Conservation (phyloP, 2,329 filamentous ascomycete species). For the Neofusicoccum sp. region DNA sequence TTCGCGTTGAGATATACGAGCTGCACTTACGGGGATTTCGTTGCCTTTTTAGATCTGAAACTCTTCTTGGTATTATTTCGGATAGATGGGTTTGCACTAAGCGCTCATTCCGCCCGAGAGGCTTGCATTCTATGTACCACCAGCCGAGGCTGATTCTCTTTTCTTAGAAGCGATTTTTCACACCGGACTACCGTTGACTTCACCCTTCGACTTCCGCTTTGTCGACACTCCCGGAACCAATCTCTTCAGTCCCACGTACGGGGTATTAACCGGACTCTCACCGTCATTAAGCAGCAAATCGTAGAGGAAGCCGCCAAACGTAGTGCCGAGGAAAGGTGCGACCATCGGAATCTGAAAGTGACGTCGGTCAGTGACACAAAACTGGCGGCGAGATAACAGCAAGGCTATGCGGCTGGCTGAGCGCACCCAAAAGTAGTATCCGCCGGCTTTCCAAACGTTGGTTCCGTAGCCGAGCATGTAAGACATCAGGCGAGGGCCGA, state of each 20-base stretch:
- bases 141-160: no score
- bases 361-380: slow-evolving; percentile 12
- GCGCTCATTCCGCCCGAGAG: no score
- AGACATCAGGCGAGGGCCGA: slow-evolving; percentile 66
- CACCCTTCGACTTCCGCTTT: neutral
- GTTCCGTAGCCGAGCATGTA: slow-evolving; percentile 66
- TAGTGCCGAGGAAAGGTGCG: slow-evolving; percentile 61
- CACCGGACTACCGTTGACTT: neutral
- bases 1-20: no score
- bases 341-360: slow-evolving; percentile 58
- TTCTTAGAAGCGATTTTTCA: no score
- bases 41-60: no score
- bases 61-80: no score
- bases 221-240: neutral
- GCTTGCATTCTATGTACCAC: no score
- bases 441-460: slow-evolving; percentile 62
- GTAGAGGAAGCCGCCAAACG: slow-evolving; percentile 65
- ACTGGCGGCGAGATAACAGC: neutral
- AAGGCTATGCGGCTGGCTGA: slow-evolving; percentile 37
- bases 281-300: slow-evolving; percentile 67
- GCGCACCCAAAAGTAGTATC: slow-evolving; percentile 62
- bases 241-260: slow-evolving; percentile 54
- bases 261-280: slow-evolving; percentile 60
- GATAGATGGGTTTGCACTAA: no score
- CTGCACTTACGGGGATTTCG: no score